phyloP scores from a whole-genome alignment of 1,284 basidiomycete genomes.

The Rhodotorula sp. region DNA sequence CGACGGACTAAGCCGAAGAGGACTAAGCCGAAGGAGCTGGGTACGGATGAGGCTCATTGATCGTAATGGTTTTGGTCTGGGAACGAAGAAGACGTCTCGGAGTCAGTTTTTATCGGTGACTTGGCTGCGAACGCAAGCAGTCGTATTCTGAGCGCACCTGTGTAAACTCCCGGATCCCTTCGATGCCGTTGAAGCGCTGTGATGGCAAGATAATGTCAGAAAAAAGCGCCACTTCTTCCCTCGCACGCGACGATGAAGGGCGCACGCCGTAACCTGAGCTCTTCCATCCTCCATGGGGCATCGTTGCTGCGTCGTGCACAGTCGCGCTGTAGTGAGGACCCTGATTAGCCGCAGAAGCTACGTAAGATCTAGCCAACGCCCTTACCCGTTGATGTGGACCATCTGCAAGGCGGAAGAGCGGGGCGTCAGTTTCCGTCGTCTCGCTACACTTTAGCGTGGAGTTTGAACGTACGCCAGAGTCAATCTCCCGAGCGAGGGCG shows the following conservation, averaged over 20 bases:
- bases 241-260: not conserved
- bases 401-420: constrained; percentile 5
- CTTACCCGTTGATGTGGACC: constrained; percentile 46
- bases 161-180: constrained; percentile 42
- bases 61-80: constrained; percentile 25
- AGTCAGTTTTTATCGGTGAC: not conserved
- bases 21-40: constrained; percentile 20
- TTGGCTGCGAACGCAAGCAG: too few species aligned
- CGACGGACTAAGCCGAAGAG: too few species aligned
- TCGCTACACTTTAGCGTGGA: too few species aligned
- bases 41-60: constrained; percentile 37
- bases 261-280: constrained; percentile 35
- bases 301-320: constrained; percentile 25
- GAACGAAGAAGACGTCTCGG: too few species aligned
- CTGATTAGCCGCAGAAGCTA: not conserved
- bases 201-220: too few species aligned
- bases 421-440: not conserved
- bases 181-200: constrained; percentile 33
- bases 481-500: constrained; percentile 33
- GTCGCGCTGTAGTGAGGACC: constrained; percentile 4
- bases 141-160: constrained; percentile 24
- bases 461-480: constrained; percentile 29
- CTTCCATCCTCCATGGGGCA: constrained; percentile 43
- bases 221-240: not conserved
- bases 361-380: too few species aligned